Percentiles rank a stretch among this genome's conserved stretches.
Conservation (phyloP, 306 rosid genomes). For the Fagus crenata region DNA sequence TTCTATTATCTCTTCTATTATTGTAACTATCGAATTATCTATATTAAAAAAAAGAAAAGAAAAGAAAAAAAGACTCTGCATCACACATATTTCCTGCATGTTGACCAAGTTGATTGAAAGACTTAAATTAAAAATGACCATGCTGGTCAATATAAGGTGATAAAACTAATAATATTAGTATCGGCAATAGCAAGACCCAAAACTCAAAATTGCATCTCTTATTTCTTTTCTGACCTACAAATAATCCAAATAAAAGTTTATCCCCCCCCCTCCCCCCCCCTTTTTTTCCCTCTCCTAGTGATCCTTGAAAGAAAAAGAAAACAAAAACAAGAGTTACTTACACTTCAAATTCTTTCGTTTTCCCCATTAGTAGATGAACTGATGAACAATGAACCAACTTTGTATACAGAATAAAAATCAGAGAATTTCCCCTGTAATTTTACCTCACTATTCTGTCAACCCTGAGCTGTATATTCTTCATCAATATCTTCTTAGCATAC, state of each 20-base stretch:
- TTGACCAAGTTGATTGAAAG: no score
- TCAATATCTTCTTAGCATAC: constrained; percentile 73
- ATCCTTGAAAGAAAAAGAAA: background rate
- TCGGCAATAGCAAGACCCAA: background rate
- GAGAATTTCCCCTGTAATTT: background rate
- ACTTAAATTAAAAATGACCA: background rate
- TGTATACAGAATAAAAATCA: constrained; percentile 21
- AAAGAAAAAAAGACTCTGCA: background rate
- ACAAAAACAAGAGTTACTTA: background rate
- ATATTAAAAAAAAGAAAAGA: no score
- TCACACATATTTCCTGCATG: no score
- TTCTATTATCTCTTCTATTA: no score
- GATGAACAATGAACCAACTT: background rate
- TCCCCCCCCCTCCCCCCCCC: no score
- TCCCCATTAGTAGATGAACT: no score
- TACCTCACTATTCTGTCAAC: constrained; percentile 25
- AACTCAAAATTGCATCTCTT: background rate
- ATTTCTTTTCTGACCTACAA: background rate
- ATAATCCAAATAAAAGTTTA: background rate
- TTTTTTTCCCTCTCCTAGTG: no score
- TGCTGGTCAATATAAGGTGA: background rate
- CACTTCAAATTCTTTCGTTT: no score
- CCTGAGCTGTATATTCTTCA: constrained; percentile 10
- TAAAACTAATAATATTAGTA: no score
- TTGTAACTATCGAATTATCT: no score